These are phyloP conservation scores for Microcos paniculata DNA, from an alignment of 345 rosid genomes.

Conservation along the genomic window DNA sequence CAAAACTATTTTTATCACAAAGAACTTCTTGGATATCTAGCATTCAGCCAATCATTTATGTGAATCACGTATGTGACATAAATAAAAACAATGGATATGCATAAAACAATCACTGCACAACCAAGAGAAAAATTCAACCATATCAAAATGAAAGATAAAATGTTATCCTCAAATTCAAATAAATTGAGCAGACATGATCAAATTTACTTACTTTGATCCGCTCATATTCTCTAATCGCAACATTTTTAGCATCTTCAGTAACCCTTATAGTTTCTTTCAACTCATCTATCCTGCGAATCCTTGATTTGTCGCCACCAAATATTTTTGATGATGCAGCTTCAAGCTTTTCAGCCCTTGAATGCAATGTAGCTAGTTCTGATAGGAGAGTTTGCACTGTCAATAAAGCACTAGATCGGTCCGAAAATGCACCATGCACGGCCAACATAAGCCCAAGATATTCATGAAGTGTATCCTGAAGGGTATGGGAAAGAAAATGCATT, in stretches of 20 bases:
- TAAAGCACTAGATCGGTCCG: conserved; percentile 84
- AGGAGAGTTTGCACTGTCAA: conserved; percentile 91
- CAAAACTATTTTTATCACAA: not conserved
- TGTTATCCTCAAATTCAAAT: not conserved
- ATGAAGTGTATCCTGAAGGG: conserved; percentile 78
- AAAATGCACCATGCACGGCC: conserved; percentile 83
- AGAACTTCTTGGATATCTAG: not conserved
- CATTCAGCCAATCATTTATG: not conserved
- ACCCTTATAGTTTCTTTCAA: conserved; percentile 73
- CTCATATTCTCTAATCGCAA: conserved; percentile 82
- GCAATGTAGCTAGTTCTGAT: conserved; percentile 73
- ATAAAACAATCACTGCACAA: not conserved
- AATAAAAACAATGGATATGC: not conserved
- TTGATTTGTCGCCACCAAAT: conserved; percentile 96
- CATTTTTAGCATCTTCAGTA: conserved; percentile 87
- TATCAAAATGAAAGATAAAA: not conserved
- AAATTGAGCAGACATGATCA: not conserved
- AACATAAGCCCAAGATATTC: conserved; percentile 91
- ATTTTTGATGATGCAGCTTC: conserved; percentile 92
- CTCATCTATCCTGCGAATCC: conserved; percentile 87
- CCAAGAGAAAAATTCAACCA: not conserved
- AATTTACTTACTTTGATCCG: conserved; percentile 67
- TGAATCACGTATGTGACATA: too few relatives aligned
- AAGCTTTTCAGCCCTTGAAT: conserved; percentile 77
- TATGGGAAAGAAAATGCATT: not conserved